Base-by-base conservation (phyloP, 306 rosid species). In the Neltuma alba region DNA sequence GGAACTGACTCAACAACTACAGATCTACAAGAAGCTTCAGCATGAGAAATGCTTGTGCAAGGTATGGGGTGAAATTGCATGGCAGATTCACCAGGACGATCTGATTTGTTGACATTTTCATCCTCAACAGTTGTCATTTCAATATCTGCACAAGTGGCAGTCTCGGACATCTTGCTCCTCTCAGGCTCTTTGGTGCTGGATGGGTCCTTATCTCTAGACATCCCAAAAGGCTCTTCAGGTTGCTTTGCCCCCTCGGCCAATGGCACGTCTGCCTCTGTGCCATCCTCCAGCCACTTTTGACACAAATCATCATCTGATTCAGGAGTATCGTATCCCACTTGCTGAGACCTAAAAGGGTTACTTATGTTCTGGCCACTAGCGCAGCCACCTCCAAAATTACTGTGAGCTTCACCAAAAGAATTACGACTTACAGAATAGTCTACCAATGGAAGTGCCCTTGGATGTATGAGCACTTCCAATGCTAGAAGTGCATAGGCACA, bases 381-480 rank as follows among this genome's bases (percentile, higher is more conserved):
- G 85, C 68, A 76, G 58, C 66, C 60, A 68, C 82, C 89, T 61
- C 54, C 80, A 74, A 72, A 76, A 79, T 72, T 72, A 57, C 40
- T 2, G 81, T n/a, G 68, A 71, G 78, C 73, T 76, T 77, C 86
- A 34, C 41, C 81, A 34, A 55, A 34, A 61, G 80, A 67, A 84
- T 58, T 47, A 48, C 64, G 48, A 65, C 33, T 87, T 52, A 75
- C 25, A 9, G 75, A 27, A 66, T 79, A 81, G 84, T 89, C 90
- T 7, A 75, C 79, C 72, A 91, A 77, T 4, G 95, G 90, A 81
- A 87, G 92, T 55, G 86, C 89, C 88, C 97, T 90, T 18, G 98
- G 98, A 90, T 95, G 98, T 83, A 95, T 83, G 57, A 95, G 95
- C 77, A 92, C 93, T 77, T 95, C 99, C 86, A 92, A 81, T 80